These are phyloP conservation scores for Epichloe aotearoae DNA, from an alignment of 2,329 filamentous ascomycete genomes.

Conservation along the genomic window DNA sequence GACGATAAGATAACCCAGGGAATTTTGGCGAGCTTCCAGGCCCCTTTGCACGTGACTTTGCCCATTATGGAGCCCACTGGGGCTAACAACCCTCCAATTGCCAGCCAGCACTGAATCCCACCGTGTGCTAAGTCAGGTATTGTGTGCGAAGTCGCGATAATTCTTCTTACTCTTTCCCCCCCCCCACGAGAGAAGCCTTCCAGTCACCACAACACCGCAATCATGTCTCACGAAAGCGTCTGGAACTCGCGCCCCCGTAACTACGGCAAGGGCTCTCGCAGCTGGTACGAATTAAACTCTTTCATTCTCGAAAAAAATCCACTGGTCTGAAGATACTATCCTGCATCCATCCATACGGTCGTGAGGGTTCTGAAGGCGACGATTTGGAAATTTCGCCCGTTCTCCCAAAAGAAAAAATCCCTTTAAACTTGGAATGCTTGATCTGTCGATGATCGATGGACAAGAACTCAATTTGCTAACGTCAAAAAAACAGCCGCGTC, in stretches of 20 bases:
- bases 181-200: conserved; percentile 9
- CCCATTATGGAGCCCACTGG: conserved; percentile 11
- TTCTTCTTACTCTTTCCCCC: conserved; percentile 11
- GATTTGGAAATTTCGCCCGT: neutral
- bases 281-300: conserved; percentile 55
- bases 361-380: neutral
- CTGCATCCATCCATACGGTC: neutral
- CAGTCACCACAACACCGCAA: conserved; percentile 22
- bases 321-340: neutral
- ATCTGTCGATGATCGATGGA: neutral
- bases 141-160: conserved; percentile 5
- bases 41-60: conserved; percentile 1
- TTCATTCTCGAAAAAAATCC: neutral
- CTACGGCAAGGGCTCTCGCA: conserved; percentile 93
- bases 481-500: conserved; percentile 36
- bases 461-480: neutral
- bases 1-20: conserved; percentile 8
- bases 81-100: conserved; percentile 26
- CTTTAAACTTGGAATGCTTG: neutral
- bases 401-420: neutral
- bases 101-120: conserved; percentile 14
- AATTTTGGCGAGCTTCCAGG: neutral
- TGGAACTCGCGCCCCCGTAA: conserved; percentile 97
- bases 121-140: conserved; percentile 1
- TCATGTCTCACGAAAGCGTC: conserved; percentile 76